Evolutionary conservation across 306 rosid species (phyloP).

Genomic region (Sophora flavescens): DNA sequence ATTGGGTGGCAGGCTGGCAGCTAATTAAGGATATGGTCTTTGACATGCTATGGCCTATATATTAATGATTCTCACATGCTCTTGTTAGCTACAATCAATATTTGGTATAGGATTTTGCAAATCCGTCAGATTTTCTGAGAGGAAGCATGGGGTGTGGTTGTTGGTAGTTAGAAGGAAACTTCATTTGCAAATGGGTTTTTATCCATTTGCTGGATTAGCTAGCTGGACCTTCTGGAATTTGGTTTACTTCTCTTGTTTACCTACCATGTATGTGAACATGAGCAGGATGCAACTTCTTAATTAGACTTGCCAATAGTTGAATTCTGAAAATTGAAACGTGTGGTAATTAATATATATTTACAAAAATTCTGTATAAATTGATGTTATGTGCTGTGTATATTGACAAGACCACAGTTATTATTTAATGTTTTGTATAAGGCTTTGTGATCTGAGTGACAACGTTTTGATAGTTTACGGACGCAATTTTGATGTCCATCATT

Average conservation of each 20-base stretch:
- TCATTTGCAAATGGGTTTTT: conserved; percentile 43
- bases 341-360: background rate
- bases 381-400: background rate
- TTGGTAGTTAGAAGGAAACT: conserved; percentile 62
- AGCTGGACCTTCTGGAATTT: conserved; percentile 40
- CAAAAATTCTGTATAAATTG: background rate
- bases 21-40: conserved; percentile 41
- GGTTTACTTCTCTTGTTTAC: conserved; percentile 14
- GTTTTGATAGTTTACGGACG: no score
- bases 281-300: background rate
- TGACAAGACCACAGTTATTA: background rate
- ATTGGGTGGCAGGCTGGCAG: conserved; percentile 63
- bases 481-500: no score
- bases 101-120: conserved; percentile 42
- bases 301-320: background rate
- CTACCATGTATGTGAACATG: conserved; percentile 7
- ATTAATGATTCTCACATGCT: conserved; percentile 59
- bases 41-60: conserved; percentile 38
- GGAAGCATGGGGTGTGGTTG: conserved; percentile 28
- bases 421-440: background rate
- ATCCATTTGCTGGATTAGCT: conserved; percentile 43
- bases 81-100: conserved; percentile 40
- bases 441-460: background rate
- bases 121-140: conserved; percentile 52
- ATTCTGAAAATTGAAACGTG: background rate